Evolutionary conservation across 1,284 basidiomycete genomes (phyloP).

Genomic region (Athelia sp.): DNA sequence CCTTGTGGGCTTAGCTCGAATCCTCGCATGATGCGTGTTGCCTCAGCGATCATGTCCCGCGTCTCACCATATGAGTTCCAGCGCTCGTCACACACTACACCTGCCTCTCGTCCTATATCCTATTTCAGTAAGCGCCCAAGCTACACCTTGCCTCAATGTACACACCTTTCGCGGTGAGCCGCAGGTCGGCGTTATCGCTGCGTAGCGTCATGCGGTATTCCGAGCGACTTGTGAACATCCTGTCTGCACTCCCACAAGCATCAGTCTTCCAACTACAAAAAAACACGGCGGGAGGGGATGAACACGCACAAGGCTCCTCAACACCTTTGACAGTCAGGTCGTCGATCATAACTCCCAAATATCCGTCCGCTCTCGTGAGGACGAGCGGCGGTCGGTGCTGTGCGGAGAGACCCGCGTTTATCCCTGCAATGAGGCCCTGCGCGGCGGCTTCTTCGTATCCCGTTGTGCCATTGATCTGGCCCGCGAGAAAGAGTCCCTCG

Average conservation of each 20-base stretch:
- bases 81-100: constrained; percentile 60
- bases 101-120: constrained; percentile 40
- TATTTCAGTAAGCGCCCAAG: background rate
- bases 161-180: constrained; percentile 72
- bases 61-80: constrained; percentile 52
- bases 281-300: background rate
- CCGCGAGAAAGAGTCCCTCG: constrained; percentile 78
- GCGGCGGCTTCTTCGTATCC: constrained; percentile 92
- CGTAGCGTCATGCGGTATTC: constrained; percentile 86
- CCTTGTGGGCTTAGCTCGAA: constrained; percentile 52
- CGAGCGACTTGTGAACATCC: constrained; percentile 90
- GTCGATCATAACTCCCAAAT: constrained; percentile 87
- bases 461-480: constrained; percentile 89
- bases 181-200: constrained; percentile 83
- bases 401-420: constrained; percentile 79
- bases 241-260: constrained; percentile 49
- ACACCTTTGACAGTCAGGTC: constrained; percentile 85
- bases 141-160: constrained; percentile 1
- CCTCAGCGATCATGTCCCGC: constrained; percentile 44
- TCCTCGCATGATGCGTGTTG: constrained; percentile 45
- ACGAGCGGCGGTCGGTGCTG: constrained; percentile 50
- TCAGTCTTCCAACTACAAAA: no score
- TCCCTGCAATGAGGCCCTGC: constrained; percentile 80
- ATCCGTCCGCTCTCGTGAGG: constrained; percentile 79
- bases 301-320: constrained; percentile 76